Evolutionary conservation across 2,329 filamentous ascomycete genomes (phyloP).

Genomic region (Colletotrichum chrysophilum): DNA sequence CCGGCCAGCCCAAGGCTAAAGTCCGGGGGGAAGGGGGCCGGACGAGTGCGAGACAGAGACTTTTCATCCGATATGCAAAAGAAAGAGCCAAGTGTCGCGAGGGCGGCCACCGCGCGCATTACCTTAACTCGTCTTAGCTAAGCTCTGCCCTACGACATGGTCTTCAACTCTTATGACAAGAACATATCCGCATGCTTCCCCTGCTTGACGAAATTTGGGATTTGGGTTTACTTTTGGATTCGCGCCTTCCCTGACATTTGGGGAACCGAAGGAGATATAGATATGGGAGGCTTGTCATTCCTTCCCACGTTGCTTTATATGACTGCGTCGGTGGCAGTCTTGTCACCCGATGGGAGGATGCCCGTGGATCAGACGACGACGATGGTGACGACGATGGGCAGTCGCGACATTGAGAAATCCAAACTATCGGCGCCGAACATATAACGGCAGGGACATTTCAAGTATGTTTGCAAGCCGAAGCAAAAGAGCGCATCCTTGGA

Average conservation of each 20-base stretch:
- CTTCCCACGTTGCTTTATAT: background rate
- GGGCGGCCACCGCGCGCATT: background rate
- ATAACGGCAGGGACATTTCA: background rate
- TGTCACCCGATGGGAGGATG: background rate
- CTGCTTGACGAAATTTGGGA: background rate
- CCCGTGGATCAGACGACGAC: background rate
- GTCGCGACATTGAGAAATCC: too few relatives aligned
- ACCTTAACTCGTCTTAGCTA: background rate
- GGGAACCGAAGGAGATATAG: background rate
- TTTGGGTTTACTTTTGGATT: background rate
- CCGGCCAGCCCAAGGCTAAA: background rate
- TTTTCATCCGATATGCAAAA: background rate
- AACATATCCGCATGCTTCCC: background rate
- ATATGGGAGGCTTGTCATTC: background rate
- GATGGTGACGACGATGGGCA: background rate
- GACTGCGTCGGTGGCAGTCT: background rate
- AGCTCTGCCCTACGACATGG: background rate
- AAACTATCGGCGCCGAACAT: background rate
- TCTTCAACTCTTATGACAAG: background rate
- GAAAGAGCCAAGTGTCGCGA: background rate
- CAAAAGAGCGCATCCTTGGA: conserved; percentile 15
- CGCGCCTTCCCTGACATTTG: background rate
- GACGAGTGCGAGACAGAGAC: background rate
- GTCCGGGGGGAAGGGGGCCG: background rate
- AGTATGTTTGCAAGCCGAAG: conserved; percentile 25